Conservation (phyloP, 768 basidiomycete species). For the Amanita jacksonii region DNA sequence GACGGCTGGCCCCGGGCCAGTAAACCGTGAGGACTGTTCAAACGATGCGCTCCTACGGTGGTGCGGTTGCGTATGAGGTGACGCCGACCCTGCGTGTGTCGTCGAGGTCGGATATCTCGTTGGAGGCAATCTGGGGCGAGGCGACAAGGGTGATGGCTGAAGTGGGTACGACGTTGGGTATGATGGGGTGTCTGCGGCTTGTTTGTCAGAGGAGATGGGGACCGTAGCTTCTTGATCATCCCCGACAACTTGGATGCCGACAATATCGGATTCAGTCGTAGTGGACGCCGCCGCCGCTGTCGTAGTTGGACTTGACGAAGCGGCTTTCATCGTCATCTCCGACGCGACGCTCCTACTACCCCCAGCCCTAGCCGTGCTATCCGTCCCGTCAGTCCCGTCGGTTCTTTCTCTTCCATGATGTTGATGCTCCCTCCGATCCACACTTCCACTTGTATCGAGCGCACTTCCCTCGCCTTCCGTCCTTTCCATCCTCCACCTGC, state of each 20-base stretch:
- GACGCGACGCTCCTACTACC: conserved; percentile 1
- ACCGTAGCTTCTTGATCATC: neutral
- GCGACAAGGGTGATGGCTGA: conserved; percentile 2
- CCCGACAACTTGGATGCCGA: neutral
- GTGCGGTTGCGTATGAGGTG: too few relatives aligned
- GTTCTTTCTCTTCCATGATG: conserved; percentile 8
- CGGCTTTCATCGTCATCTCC: conserved; percentile 3
- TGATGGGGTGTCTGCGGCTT: too few relatives aligned
- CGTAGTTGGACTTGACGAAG: neutral
- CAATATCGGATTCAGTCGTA: too few relatives aligned
- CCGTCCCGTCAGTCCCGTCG: conserved; percentile 1
- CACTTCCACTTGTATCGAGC: conserved; percentile 2
- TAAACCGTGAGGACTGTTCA: too few relatives aligned
- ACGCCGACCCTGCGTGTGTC: too few relatives aligned
- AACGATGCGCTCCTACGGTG: too few relatives aligned
- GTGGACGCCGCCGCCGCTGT: neutral
- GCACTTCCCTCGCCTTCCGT: conserved; percentile 11
- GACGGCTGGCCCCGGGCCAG: neutral
- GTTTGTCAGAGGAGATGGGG: too few relatives aligned
- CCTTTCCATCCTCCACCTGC: conserved; percentile 22
- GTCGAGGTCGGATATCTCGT: neutral
- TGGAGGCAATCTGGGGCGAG: neutral
- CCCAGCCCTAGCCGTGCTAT: neutral
- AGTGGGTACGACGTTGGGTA: neutral
- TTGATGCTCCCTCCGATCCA: conserved; percentile 1